Base-by-base conservation (phyloP, 805 yeast species). In the Ogataea polymorpha region DNA sequence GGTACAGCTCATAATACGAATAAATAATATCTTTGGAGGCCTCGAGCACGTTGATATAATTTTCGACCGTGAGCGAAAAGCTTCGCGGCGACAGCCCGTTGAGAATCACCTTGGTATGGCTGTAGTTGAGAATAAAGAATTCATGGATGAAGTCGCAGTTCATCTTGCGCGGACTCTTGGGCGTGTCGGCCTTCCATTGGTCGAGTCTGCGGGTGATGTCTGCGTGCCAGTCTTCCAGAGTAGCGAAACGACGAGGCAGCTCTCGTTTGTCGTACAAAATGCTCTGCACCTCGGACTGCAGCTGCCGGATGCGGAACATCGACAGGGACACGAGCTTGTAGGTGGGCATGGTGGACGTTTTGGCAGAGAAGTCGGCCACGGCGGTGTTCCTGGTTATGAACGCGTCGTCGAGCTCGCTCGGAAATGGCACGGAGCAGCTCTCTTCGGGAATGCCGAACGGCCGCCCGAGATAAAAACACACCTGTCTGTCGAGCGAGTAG, bases 381-480 rank as follows among this genome's bases (percentile, higher is more conserved):
- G 37, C 8, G 8, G 15, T 20, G 1, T 60, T 53, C 39, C 14
- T 59, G 28, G 51, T 63, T 10, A 86, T 79, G 27, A 71, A 58
- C 1, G 87, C 72, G 56, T 89, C 96, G 62, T 89, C 96, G 33
- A 83, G 62, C 30, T 72, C 72, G 13, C 84, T 75, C 0, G 96
- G 95, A 56, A 81, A 85, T 29, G 76, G 76, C 2, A 86, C 82
- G 37, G 77, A 72, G 32, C 88, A 77, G 37, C 80, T 73, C 48
- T 83, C 89, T 51, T 89, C 96, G 0, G 95, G 93, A 1, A 89
- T 82, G 1, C 95, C 93, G 49, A 84, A 82, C 0, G 96, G 96
- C 27, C 96, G 71, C 1, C 95, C 95, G 37, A 89, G 67, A 56
- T 88, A 88, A 32, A 89, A 80, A 58, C 95, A 84, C 8, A 87